Percentiles rank a stretch among this genome's conserved stretches.
phyloP scores from a whole-genome alignment of 2,329 filamentous ascomycete genomes.

The Sphaerulina musiva region DNA sequence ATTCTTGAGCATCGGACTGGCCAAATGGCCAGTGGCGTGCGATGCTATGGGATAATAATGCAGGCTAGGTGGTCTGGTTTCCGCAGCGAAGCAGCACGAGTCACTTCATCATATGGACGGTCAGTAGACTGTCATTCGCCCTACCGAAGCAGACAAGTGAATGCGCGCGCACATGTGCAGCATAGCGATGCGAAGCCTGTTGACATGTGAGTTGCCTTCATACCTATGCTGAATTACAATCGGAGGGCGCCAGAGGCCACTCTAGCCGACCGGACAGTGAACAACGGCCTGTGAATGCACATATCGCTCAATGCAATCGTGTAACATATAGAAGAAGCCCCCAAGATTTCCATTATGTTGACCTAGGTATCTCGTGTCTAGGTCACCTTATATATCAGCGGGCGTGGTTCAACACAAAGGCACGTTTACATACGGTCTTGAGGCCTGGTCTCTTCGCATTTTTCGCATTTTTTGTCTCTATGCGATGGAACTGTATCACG shows the following conservation, averaged over 20 bases:
- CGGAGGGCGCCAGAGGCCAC: background rate
- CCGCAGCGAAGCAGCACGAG: background rate
- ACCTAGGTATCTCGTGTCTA: background rate
- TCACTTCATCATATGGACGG: background rate
- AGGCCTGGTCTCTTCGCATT: background rate
- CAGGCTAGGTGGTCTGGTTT: background rate
- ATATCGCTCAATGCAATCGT: background rate
- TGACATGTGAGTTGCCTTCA: constrained; percentile 4
- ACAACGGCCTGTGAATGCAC: background rate
- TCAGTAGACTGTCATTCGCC: background rate
- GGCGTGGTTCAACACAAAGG: background rate
- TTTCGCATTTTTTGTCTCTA: background rate
- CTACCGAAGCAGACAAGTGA: background rate
- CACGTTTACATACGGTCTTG: background rate
- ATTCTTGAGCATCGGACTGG: background rate
- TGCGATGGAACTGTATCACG: background rate
- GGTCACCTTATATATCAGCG: background rate
- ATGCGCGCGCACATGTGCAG: background rate
- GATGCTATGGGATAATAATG: background rate
- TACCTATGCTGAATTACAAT: constrained; percentile 1
- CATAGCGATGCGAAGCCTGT: background rate
- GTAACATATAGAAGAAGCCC: background rate
- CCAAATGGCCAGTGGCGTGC: background rate
- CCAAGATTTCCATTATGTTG: background rate
- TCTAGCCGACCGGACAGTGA: background rate